Evolutionary conservation across 441 rosid genomes (phyloP), one percentile per base, ranked within the genome.

Genomic region (Euphorbia schlechtendalii): DNA sequence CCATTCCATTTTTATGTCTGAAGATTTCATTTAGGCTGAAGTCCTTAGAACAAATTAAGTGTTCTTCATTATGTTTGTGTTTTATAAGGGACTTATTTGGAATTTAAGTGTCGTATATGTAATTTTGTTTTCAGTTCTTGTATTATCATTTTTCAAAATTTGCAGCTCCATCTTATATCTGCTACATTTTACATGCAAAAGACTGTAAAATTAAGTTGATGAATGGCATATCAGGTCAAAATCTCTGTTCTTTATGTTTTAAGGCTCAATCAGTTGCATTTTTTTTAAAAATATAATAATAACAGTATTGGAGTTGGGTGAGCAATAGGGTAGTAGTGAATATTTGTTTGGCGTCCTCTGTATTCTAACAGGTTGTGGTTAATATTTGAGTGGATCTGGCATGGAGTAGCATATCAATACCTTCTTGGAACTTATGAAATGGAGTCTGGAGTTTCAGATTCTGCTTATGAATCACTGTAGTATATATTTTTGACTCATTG

Each of bases 391-490:
- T 51, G 60, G 14, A 68, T 43, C 24, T 22, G 20, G 21, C 18
- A 49, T 43, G 7, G 45, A 22, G 14, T 5, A 9, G 15, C 12
- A 11, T 17, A 12, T 12, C 2, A 21, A 64, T 28, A 25, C 24
- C 56, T 27, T 46, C 66, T 38, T 51, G 15, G 53, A 38, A 30
- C 25, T 14, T 61, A 11, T 9, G 54, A 22, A 8, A 13, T 64
- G 32, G 38, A 45, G 41, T 67, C 36, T 67, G 58, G 17, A 67
- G 32, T 59, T 67, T 34, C 57, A 46, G 15, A 21, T n/a, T 36
- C n/a, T 18, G 14, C 20, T 22, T 14, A 20, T 41, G 32, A 8
- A 27, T 1, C 8, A 54, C 25, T 41, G 5, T 21, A 11, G 17
- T 43, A 43, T 43, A 22, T 17, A 34, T 24, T 49, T 57, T 70